Percentiles rank a stretch among this genome's conserved stretches.
Evolutionary conservation across 1,139 yeast species (phyloP).

Genomic region (Kodamaea suecica): DNA sequence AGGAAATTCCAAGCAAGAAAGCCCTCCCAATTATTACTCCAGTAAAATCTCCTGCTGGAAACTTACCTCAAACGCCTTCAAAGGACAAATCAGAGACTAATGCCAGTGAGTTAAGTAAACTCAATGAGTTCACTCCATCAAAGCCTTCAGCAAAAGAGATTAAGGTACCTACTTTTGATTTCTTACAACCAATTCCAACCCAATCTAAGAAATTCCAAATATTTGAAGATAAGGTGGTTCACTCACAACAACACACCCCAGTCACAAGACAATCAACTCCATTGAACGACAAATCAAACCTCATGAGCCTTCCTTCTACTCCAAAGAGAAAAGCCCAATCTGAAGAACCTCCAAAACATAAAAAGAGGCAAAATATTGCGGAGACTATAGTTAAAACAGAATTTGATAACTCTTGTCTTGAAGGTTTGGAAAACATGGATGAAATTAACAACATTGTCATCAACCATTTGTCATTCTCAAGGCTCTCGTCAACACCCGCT

Average conservation of each 20-base stretch:
- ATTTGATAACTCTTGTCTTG: slow-evolving; percentile 28
- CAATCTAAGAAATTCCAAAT: slow-evolving; percentile 13
- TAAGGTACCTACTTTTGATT: background rate
- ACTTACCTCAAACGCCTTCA: slow-evolving; percentile 10
- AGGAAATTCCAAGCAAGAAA: no score
- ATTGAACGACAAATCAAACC: slow-evolving; percentile 26
- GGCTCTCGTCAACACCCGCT: slow-evolving; percentile 83
- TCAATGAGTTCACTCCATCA: slow-evolving; percentile 16
- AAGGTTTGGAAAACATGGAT: slow-evolving; percentile 36
- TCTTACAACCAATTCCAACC: slow-evolving; percentile 1
- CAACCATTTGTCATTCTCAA: slow-evolving; percentile 87
- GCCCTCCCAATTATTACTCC: background rate
- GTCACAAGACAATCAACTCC: slow-evolving; percentile 20
- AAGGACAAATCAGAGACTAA: slow-evolving; percentile 7
- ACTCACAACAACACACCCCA: slow-evolving; percentile 6
- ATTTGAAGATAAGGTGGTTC: slow-evolving; percentile 14
- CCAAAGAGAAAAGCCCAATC: slow-evolving; percentile 27
- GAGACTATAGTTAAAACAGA: slow-evolving; percentile 11
- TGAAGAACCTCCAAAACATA: slow-evolving; percentile 26
- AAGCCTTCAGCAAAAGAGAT: slow-evolving; percentile 9
- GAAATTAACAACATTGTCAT: slow-evolving; percentile 64
- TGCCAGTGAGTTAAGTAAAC: no score
- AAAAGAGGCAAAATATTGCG: slow-evolving; percentile 14
- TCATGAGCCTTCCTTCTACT: slow-evolving; percentile 16
- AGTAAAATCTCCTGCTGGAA: background rate